phyloP scores from a whole-genome alignment of 2,329 filamentous ascomycete genomes.

The Colletotrichum limetticola region DNA sequence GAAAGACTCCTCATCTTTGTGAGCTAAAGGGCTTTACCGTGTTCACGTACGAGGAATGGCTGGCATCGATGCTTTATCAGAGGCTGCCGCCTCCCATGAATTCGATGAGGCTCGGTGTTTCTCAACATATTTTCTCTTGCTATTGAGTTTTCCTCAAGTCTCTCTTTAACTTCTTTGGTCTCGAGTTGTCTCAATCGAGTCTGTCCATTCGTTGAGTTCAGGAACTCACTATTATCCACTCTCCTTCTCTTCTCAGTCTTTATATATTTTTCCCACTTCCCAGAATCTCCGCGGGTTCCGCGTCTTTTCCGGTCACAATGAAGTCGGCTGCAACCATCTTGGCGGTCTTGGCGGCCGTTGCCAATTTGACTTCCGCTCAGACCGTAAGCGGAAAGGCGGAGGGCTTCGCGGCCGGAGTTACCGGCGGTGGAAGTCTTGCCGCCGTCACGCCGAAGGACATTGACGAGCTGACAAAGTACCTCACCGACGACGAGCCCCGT shows the following conservation, averaged over 20 bases:
- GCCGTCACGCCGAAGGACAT: conserved; percentile 54
- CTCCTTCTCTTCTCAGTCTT: neutral
- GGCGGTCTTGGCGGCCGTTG: conserved; percentile 24
- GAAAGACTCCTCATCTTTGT: neutral
- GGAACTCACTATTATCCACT: conserved; percentile 2
- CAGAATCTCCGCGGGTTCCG: neutral
- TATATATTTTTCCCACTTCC: neutral
- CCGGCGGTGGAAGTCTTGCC: conserved; percentile 61
- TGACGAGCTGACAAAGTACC: conserved; percentile 51
- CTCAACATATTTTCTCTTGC: neutral
- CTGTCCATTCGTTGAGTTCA: conserved; percentile 10
- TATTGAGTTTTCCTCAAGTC: neutral
- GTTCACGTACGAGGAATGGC: neutral
- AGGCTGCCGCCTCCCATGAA: neutral
- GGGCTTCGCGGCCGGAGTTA: conserved; percentile 52
- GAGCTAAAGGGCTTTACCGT: neutral
- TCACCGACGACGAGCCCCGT: conserved; percentile 38
- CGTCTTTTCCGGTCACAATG: conserved; percentile 9
- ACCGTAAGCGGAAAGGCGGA: conserved; percentile 42
- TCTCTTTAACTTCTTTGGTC: neutral
- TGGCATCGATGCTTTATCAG: neutral
- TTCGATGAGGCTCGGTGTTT: neutral
- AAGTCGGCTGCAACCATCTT: conserved; percentile 22
- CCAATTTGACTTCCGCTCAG: conserved; percentile 18
- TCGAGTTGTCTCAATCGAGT: neutral